Base-by-base conservation (phyloP, 805 yeast genomes). In the Suhomyces sp. region DNA sequence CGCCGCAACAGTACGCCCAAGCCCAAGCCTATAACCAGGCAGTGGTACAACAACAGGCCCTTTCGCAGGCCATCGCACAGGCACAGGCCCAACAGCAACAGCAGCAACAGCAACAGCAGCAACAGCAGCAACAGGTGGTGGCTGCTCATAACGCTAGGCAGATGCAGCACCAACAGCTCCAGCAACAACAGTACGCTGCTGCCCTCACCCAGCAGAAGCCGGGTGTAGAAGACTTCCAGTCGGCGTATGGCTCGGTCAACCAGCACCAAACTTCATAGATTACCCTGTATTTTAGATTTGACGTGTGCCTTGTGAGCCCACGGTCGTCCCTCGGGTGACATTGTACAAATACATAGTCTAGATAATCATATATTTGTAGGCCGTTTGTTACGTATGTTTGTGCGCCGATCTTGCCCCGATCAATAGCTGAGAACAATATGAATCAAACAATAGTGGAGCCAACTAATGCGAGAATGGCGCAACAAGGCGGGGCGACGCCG, bases 41-140 rank as follows among this genome's bases (percentile, higher is more conserved):
- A 17, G 52, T 57, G 41, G 57, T 55, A 12, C 64, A 60, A 48
- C 60, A 58, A 37, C 64, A 61, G 52, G 62, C 59, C 29, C 59
- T 57, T 33, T 59, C 59, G 43, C 64, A 59, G 51, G 61, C 60
- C n/a, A 51, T 60, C 13, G 58, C 56, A 5, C 60, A 58, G 40
- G 58, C 58, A 8, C 41, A 37, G n/a, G 41, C 41, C 6, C 64
- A 21, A 48, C 69, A 43, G 44, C 64, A 33, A 31, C 64, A 45
- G 47, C 60, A 21, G 49, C 64, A 20, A 48, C 68, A 43, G 43
- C 64, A 31, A 31, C 64, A 45, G 47, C 61, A 22, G 49, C 55
- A 46, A 47, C 58, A 52, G 43, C 47, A 54, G 49, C 48, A 46
- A 21, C 54, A 52, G 47, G 47, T 60, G 50, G 37, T 57, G 47